Conservation (phyloP, 192 early-diverging fungal genomes). For the Chytriomyces confervae region DNA sequence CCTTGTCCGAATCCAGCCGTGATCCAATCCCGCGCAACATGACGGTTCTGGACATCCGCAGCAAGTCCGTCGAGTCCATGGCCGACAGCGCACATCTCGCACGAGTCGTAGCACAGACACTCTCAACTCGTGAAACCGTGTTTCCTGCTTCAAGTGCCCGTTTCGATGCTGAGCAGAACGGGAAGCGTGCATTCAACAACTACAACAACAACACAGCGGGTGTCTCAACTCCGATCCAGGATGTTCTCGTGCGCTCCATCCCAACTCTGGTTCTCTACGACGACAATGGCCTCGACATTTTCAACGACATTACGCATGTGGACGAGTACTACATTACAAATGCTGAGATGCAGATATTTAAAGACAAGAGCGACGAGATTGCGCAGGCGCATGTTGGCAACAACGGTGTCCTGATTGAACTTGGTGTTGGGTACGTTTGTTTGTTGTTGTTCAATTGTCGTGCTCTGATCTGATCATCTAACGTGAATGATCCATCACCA, state of each 20-base stretch:
- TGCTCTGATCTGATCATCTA: background rate
- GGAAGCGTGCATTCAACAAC: background rate
- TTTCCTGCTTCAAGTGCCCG: background rate
- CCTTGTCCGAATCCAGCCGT: too few relatives aligned
- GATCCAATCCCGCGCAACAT: background rate
- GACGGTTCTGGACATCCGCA: slow-evolving; percentile 11
- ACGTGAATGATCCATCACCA: slow-evolving; percentile 39
- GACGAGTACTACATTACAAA: slow-evolving; percentile 87
- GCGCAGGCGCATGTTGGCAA: slow-evolving; percentile 69
- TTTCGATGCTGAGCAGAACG: slow-evolving; percentile 15
- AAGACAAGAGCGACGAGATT: slow-evolving; percentile 58
- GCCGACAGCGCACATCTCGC: slow-evolving; percentile 9
- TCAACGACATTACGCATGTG: slow-evolving; percentile 85
- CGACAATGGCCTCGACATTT: slow-evolving; percentile 82
- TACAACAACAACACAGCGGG: background rate
- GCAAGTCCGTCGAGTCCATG: background rate
- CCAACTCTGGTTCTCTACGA: slow-evolving; percentile 89
- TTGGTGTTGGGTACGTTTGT: slow-evolving; percentile 79
- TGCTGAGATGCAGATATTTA: slow-evolving; percentile 82
- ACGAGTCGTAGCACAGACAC: background rate
- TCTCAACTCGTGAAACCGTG: background rate
- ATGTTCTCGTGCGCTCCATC: slow-evolving; percentile 50
- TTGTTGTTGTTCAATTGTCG: background rate
- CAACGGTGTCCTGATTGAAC: slow-evolving; percentile 79
- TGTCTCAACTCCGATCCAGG: background rate